Base-by-base conservation (phyloP, 2,329 filamentous ascomycete genomes). In the Aspergillus persii region DNA sequence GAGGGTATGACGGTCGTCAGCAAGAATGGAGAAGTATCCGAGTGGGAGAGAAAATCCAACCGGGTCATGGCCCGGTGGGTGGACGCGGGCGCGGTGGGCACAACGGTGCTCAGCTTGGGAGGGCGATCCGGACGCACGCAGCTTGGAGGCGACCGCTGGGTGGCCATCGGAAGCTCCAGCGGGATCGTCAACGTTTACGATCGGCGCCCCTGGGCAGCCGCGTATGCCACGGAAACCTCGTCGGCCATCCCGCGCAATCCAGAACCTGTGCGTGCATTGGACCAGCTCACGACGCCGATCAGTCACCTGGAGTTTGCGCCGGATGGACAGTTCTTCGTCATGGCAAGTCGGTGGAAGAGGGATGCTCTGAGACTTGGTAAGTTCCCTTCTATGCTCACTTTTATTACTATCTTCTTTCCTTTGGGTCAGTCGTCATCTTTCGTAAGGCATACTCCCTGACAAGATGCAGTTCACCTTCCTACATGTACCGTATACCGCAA, bases 151-250 rank as follows among this genome's bases (percentile, higher is more conserved):
- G 91, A 96, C 76, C 84, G 91, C 59, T 99, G 93, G 92, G 86
- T 97, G 12, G 92, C 91, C 0, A 81, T 97, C 48, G 95, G 95
- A 9, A 93, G 89, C 59, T 90, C 86, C 63, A 92, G 87, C 62
- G 95, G 95, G 60, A 90, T 99, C 59, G 87, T 96, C 58, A 98
- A 98, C 75, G 83, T 99, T 61, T 99, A 99, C 79, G 92, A 98
- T 72, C 89, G 95, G 4, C 80, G 84, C 63, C 80, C 83, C 30
- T 87, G 92, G 78, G 77, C 78, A 44, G 70, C 70, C 33, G 67
- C 80, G 53, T 75, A 74, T 61, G 68, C 70, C 61, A 67, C 61
- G 50, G 70, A 75, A 26, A 58, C 68, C 7, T 76, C 78, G 49
- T 68, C 69, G 41, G 79, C 81, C 18, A 79, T 95, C 60, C 87